These are phyloP conservation scores for Candida corydali DNA, from an alignment of 805 yeast genomes.

Conservation along the genomic window DNA sequence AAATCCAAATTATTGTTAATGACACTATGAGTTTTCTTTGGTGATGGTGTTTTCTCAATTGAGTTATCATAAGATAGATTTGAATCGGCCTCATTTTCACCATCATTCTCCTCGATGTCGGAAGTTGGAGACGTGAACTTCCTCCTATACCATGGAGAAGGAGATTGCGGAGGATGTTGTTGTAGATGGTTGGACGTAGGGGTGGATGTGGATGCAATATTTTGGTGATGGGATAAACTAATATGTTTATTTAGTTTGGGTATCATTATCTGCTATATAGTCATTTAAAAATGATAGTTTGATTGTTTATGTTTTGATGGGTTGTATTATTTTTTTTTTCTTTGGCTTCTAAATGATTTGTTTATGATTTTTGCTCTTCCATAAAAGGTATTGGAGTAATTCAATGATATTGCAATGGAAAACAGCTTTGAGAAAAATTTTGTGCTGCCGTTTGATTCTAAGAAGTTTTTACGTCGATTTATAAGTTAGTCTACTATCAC, in stretches of 20 bases:
- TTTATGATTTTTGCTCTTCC: too few relatives aligned
- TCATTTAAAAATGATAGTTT: too few relatives aligned
- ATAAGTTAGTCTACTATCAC: too few relatives aligned
- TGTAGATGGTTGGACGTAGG: background rate
- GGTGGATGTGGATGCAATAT: background rate
- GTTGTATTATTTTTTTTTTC: background rate
- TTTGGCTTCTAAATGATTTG: background rate
- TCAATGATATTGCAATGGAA: too few relatives aligned
- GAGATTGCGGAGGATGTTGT: background rate
- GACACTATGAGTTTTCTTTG: conserved; percentile 2
- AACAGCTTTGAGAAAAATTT: too few relatives aligned
- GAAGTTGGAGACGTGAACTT: background rate
- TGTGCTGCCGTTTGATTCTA: too few relatives aligned
- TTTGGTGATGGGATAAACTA: background rate
- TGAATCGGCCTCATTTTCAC: background rate
- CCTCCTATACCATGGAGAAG: conserved; percentile 6
- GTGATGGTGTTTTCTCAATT: conserved; percentile 8
- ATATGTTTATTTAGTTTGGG: background rate
- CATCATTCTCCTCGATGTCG: background rate
- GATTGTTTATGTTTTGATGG: background rate
- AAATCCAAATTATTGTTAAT: conserved; percentile 4
- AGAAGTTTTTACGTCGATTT: too few relatives aligned
- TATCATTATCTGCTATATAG: background rate
- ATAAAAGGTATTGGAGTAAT: too few relatives aligned
- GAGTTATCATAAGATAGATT: background rate